A percentile compares a stretch with the other conserved stretches of the same genome.
Evolutionary conservation across 345 rosid genomes (phyloP).

Genomic region (Eucalyptus pumila): DNA sequence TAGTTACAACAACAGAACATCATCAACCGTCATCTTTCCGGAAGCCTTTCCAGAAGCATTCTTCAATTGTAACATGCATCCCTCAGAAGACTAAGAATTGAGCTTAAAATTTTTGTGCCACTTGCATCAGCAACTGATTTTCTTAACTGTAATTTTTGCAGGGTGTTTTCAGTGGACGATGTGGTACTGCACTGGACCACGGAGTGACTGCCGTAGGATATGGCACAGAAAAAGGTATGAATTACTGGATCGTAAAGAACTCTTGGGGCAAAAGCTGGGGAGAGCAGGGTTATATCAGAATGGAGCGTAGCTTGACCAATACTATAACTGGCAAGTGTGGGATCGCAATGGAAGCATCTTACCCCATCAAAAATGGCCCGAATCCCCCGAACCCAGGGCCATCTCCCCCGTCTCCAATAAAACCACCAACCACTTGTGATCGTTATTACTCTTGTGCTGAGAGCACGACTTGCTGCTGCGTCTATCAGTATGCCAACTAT

Average conservation of each 20-base stretch:
- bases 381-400: conserved; percentile 97
- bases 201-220: conserved; percentile 88
- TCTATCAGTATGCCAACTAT: conserved; percentile 30
- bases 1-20: neutral
- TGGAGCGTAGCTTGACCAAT: conserved; percentile 41
- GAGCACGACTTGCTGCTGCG: conserved; percentile 82
- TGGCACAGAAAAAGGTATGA: conserved; percentile 59
- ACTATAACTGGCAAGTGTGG: conserved; percentile 63
- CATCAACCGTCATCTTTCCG: neutral
- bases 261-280: conserved; percentile 92
- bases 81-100: neutral
- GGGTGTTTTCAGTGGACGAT: conserved; percentile 82
- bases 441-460: conserved; percentile 45
- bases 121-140: neutral
- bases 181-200: conserved; percentile 78
- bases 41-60: neutral
- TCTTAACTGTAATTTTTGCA: neutral
- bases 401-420: conserved; percentile 82
- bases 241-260: conserved; percentile 76
- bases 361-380: conserved; percentile 65
- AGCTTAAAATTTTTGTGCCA: neutral
- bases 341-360: conserved; percentile 74
- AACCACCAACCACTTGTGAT: conserved; percentile 67
- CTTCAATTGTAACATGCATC: neutral
- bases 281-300: conserved; percentile 61